Base-by-base conservation (phyloP, 192 early-diverging fungal genomes). In the Coemansia interrupta region DNA sequence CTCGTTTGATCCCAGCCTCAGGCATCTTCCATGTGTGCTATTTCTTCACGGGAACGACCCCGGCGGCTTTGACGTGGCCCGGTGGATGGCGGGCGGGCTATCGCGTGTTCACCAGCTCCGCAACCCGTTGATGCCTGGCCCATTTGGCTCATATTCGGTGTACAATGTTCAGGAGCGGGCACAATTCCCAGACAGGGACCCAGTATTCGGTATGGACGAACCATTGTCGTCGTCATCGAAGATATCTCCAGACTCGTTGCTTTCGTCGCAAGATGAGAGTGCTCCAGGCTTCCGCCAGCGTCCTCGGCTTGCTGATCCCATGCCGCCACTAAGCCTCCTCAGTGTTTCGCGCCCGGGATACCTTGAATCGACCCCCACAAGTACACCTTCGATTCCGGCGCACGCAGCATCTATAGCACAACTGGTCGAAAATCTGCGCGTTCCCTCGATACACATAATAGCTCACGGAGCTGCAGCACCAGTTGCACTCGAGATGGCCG, bases 51-150 rank as follows among this genome's bases (percentile, higher is more conserved):
- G 69, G 12, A 62, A 51, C 51, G 58, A 67, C 53, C 78, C 78
- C 8, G 78, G 78, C 36, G 78, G 78, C 0, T 80, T 80, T 56
- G 78, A 80, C 44, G 73, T 80, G 19, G 68, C 78, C n/a, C 68
- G 78, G 29, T 80, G 78, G 78, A 59, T 74, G 48, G 78, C 78
- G 0, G 78, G 68, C 29, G 78, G 78, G 22, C 45, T 80, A 42
- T 61, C 78, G 47, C 78, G 66, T 22, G 69, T 51, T 29, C 61
- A 74, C 50, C 64, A 65, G 50, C 65, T 72, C 19, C 59, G 60
- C 54, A 78, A 78, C 19, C 75, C 75, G 51, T 53, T 78, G 24
- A 78, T 72, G 75, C 70, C 75, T 20, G 57, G 70, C 18, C 66
- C 58, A 11, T 78, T 78, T 44, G 75, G 70, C 2, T 54, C 70